Evolutionary conservation across 2,329 filamentous ascomycete genomes (phyloP).

Genomic region (Arthrobotrys iridis): DNA sequence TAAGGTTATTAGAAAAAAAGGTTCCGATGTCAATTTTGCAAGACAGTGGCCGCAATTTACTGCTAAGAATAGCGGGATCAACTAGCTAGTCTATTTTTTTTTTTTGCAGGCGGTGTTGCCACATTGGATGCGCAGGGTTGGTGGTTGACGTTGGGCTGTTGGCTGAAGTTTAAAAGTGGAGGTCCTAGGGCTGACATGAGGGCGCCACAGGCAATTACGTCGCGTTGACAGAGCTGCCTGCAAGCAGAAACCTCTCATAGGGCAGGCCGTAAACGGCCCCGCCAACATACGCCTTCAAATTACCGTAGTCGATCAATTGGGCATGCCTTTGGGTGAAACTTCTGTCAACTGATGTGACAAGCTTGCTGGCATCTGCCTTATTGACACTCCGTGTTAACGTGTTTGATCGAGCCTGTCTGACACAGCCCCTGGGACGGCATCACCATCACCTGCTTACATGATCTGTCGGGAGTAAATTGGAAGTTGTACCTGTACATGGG

Average conservation of each 20-base stretch:
- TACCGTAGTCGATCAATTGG: neutral
- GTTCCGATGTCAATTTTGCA: too few relatives aligned
- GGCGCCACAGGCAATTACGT: neutral
- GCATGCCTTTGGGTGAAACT: neutral
- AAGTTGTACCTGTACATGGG: neutral
- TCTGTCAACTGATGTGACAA: neutral
- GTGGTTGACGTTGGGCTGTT: too few relatives aligned
- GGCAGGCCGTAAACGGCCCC: neutral
- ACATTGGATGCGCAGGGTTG: too few relatives aligned
- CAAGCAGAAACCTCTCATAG: neutral
- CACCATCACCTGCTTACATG: neutral
- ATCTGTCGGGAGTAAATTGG: neutral
- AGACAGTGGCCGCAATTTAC: too few relatives aligned
- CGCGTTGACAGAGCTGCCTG: neutral
- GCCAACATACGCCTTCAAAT: neutral
- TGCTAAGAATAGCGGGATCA: too few relatives aligned
- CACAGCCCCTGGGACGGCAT: constrained; percentile 25
- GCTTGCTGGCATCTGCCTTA: constrained; percentile 14
- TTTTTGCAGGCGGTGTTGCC: too few relatives aligned
- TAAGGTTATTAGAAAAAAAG: too few relatives aligned
- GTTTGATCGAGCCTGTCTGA: constrained; percentile 25
- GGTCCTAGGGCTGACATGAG: neutral
- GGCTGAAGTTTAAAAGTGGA: neutral
- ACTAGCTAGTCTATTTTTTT: too few relatives aligned
- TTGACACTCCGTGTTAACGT: too few relatives aligned